Evolutionary conservation across 2,329 filamentous ascomycete species (phyloP).

Genomic region (Blastomyces gilchristii): DNA sequence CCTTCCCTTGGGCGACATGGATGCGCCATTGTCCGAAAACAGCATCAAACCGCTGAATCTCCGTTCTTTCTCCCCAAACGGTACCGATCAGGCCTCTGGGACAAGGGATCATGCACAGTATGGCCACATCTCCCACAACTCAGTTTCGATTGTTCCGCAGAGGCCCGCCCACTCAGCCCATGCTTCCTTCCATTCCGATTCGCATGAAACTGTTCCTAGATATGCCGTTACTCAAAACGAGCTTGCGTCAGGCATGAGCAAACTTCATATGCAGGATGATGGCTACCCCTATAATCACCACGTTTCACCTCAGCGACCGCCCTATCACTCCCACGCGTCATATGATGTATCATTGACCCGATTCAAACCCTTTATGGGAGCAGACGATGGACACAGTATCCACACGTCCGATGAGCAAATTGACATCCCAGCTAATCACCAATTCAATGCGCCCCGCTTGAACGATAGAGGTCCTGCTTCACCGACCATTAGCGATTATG

Average conservation of each 20-base stretch:
- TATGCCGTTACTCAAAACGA: constrained; percentile 24
- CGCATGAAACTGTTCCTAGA: constrained; percentile 25
- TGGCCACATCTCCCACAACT: constrained; percentile 28
- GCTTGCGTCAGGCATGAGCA: constrained; percentile 24
- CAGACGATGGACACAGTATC: constrained; percentile 20
- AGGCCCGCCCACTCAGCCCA: constrained; percentile 30
- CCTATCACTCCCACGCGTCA: constrained; percentile 27
- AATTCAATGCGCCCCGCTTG: constrained; percentile 32
- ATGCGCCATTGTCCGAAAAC: constrained; percentile 24
- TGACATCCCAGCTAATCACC: constrained; percentile 28
- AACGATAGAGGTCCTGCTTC: constrained; percentile 37
- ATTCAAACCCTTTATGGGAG: constrained; percentile 31
- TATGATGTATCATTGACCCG: constrained; percentile 40
- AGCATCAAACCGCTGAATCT: constrained; percentile 20
- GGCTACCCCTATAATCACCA: constrained; percentile 28
- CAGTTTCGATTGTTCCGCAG: constrained; percentile 25
- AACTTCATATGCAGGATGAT: constrained; percentile 28
- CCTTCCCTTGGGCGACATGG: constrained; percentile 22
- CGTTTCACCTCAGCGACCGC: constrained; percentile 20
- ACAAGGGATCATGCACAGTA: constrained; percentile 19
- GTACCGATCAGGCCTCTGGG: constrained; percentile 23
- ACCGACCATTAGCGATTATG: constrained; percentile 37
- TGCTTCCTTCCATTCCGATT: constrained; percentile 33
- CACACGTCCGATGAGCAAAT: constrained; percentile 20
- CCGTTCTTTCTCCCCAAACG: constrained; percentile 22